Percentiles rank a stretch among this genome's conserved stretches.
Evolutionary conservation across 2,329 filamentous ascomycete genomes (phyloP).

Genomic region (Clathrospora elynae): DNA sequence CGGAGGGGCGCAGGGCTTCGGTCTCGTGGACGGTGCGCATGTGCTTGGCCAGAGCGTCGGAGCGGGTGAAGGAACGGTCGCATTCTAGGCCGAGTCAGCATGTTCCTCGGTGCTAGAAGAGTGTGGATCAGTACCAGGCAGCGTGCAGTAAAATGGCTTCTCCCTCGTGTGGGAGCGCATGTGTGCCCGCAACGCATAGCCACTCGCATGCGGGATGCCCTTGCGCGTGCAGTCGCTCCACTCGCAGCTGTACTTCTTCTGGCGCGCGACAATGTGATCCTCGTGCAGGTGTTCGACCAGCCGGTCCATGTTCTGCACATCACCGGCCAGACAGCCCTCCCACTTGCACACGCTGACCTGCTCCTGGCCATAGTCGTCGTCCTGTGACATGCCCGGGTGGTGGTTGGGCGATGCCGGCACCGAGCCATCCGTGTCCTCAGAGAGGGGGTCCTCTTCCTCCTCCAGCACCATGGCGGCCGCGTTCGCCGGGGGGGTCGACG

Average conservation of each 20-base stretch:
- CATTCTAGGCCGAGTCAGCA: conserved; percentile 68
- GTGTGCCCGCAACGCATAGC: conserved; percentile 93
- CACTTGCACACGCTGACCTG: conserved; percentile 57
- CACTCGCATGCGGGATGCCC: conserved; percentile 89
- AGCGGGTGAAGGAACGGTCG: conserved; percentile 93
- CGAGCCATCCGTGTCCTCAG: conserved; percentile 85
- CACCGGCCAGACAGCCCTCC: conserved; percentile 57
- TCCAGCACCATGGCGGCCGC: conserved; percentile 23
- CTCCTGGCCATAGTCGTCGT: conserved; percentile 51
- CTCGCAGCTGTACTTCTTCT: conserved; percentile 98
- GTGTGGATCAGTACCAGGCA: conserved; percentile 70
- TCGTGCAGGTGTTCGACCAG: conserved; percentile 68
- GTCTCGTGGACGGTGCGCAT: conserved; percentile 99
- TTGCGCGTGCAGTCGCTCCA: conserved; percentile 90
- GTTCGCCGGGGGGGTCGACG: conserved; percentile 40
- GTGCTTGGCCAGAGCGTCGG: conserved; percentile 94
- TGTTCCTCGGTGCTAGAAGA: neutral
- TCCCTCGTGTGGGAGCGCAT: conserved; percentile 98
- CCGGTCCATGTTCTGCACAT: conserved; percentile 58
- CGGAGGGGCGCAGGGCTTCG: conserved; percentile 78
- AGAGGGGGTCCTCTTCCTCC: conserved; percentile 70
- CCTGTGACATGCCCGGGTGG: conserved; percentile 50
- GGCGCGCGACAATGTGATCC: conserved; percentile 88
- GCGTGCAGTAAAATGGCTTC: conserved; percentile 95
- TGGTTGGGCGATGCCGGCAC: conserved; percentile 61